Percentiles rank a stretch among this genome's conserved stretches.
phyloP scores from a whole-genome alignment of 305 asterid genomes.

The Fraxinus latifolia region DNA sequence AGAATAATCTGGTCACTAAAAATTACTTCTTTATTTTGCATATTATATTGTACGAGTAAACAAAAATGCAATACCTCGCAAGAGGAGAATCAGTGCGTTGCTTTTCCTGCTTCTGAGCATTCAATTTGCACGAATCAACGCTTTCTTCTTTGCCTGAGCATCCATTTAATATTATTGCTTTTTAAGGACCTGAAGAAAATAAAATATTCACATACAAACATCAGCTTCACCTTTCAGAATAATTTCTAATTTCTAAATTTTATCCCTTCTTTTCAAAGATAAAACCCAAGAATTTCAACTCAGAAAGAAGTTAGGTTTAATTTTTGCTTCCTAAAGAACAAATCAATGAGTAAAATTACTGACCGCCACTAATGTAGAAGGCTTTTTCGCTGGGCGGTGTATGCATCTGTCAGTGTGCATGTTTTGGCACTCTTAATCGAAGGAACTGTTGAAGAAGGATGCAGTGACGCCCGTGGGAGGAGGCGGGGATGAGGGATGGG shows the following conservation, averaged over 20 bases:
- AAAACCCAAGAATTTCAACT: background rate
- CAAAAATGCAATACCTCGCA: constrained; percentile 51
- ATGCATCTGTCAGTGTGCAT: background rate
- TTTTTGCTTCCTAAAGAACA: background rate
- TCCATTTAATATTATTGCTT: constrained; percentile 33
- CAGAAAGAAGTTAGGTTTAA: background rate
- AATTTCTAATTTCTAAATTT: background rate
- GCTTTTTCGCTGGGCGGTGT: background rate
- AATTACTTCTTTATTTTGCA: constrained; percentile 2
- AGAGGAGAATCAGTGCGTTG: constrained; percentile 77
- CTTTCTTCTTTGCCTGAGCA: constrained; percentile 68
- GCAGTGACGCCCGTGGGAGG: background rate
- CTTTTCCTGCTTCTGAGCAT: constrained; percentile 61
- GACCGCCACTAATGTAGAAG: background rate
- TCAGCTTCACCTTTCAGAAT: background rate
- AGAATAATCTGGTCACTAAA: background rate
- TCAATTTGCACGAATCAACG: constrained; percentile 66
- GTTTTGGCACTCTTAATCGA: background rate
- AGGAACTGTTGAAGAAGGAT: background rate
- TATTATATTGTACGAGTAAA: background rate
- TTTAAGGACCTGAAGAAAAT: background rate
- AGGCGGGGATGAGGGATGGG: background rate
- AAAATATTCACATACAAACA: background rate
- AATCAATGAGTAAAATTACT: background rate
- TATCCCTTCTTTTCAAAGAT: background rate